Evolutionary conservation across 2,329 filamentous ascomycete genomes (phyloP), one percentile per base, ranked within the genome.

Genomic region (Neopestalotiopsis clavispora): DNA sequence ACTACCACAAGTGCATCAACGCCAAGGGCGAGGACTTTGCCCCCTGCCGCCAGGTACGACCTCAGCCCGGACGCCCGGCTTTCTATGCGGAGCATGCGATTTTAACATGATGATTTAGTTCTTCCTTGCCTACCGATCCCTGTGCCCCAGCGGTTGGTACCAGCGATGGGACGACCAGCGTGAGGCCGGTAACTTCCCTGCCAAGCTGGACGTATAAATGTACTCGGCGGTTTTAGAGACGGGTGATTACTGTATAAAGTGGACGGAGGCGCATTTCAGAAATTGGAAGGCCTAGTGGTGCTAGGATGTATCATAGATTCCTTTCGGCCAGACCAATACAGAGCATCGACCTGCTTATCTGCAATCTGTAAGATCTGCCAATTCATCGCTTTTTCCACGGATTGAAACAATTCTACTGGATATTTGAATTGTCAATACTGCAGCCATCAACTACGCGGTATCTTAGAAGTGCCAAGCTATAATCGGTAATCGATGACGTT

Each of bases 1-100:
- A 99, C 85, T 98, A 99, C 90, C 94, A 99, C 91, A 99, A 99
- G 90, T 99, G 96, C 89, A 94, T 98, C 84, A 87, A 92, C 81
- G 95, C 95, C 85, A 98, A 98, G 90, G 95, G 95, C 84, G 95
- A 98, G 88, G 95, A 98, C 81, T 98, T 98, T 84, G 92, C 93
- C 78, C 95, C 95, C 74, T 98, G 95, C 92, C 92, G 91, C 80
- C 95, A 98, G 92, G 95, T 97, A 91, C 74, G 82, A 68, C 58
- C 2, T 13, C 72, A 77, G 12, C 32, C 34, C n/a, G 28, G 9
- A 23, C 17, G 30, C 30, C 30, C 28, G 34, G 12, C 7, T 30
- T 20, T 17, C 17, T 10, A 20, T 2, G 4, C 1, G 34, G 57
- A 30, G 20, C 23, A 13, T 59, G 23, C 30, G 30, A 34, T 38